Conservation (phyloP, 2,329 filamentous ascomycete genomes). For the Pseudogymnoascus pannorum region DNA sequence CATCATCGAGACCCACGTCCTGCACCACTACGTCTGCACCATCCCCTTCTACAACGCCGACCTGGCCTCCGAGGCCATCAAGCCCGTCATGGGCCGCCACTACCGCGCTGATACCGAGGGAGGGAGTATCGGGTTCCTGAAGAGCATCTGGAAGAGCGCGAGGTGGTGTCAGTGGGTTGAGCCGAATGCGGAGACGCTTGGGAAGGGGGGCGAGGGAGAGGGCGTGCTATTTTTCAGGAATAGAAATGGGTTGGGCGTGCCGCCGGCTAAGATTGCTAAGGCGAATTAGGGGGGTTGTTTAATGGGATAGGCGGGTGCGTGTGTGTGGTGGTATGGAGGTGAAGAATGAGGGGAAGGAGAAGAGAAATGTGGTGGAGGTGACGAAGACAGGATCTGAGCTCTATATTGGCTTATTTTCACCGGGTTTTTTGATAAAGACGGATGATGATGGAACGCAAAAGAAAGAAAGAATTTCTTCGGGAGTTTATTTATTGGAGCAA, state of each 20-base stretch:
- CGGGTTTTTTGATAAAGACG: not conserved
- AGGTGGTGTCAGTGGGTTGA: constrained; percentile 97
- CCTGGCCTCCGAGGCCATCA: constrained; percentile 89
- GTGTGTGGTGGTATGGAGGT: no score
- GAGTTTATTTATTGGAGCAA: not conserved
- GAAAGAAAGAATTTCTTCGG: not conserved
- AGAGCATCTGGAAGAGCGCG: constrained; percentile 70
- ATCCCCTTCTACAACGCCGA: constrained; percentile 97
- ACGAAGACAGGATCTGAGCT: not conserved
- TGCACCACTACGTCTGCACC: constrained; percentile 93
- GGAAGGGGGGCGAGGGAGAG: constrained; percentile 71
- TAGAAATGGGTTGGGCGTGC: constrained; percentile 69
- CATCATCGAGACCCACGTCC: constrained; percentile 95
- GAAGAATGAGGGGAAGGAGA: not conserved
- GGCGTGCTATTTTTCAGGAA: constrained; percentile 94
- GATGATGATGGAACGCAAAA: not conserved
- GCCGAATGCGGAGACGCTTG: constrained; percentile 56
- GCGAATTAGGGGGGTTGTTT: not conserved
- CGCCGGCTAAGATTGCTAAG: constrained; percentile 21
- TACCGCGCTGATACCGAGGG: constrained; percentile 77
- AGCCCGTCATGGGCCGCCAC: constrained; percentile 88
- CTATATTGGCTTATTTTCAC: not conserved
- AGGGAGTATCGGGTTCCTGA: constrained; percentile 76
- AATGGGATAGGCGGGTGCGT: no score
- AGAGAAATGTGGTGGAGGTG: not conserved